phyloP scores from a whole-genome alignment of 2,329 filamentous ascomycete species.

The Talaromyces sp. region DNA sequence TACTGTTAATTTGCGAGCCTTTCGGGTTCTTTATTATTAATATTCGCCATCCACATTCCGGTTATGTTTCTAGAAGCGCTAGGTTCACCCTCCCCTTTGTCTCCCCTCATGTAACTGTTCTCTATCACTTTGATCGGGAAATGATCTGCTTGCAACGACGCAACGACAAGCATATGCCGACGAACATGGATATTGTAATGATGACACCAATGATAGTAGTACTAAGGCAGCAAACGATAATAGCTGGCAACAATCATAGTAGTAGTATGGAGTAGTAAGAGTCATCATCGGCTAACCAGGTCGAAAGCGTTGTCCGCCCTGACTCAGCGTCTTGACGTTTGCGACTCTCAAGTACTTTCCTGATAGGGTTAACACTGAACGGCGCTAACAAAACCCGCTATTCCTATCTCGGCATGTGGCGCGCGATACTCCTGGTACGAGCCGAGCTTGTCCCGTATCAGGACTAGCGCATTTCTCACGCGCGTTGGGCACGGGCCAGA shows the following conservation, averaged over 20 bases:
- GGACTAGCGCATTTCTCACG: background rate
- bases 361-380: constrained; percentile 2
- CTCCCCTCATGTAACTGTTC: background rate
- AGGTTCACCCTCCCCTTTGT: background rate
- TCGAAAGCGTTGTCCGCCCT: background rate
- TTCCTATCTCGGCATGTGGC: background rate
- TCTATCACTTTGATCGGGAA: too few species aligned
- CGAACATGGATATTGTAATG: background rate
- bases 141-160: background rate
- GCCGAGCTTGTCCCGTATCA: background rate
- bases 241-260: background rate
- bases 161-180: too few species aligned
- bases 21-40: background rate
- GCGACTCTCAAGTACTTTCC: constrained; percentile 10
- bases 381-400: background rate
- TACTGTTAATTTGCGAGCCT: background rate
- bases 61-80: background rate
- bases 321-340: constrained; percentile 2
- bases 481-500: background rate
- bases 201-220: background rate
- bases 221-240: background rate
- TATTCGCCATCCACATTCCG: background rate
- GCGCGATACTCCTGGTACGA: background rate
- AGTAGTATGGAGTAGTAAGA: background rate
- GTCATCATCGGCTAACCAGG: background rate